These are phyloP conservation scores for Clarireedia hainanense DNA, from an alignment of 2,329 filamentous ascomycete genomes.

Conservation along the genomic window DNA sequence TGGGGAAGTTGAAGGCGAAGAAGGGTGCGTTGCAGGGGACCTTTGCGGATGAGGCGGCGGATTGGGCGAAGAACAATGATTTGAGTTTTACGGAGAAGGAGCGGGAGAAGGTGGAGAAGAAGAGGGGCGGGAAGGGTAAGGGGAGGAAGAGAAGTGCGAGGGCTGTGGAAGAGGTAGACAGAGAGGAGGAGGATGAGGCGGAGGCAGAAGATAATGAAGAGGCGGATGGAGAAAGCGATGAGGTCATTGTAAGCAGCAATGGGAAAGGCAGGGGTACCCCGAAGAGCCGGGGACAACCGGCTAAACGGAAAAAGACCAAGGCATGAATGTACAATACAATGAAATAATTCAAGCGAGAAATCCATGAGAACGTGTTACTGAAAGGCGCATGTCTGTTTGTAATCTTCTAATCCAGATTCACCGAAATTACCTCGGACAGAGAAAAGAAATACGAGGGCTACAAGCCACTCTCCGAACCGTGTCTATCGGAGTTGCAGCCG, in stretches of 20 bases:
- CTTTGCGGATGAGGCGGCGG: constrained; percentile 26
- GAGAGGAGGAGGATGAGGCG: neutral
- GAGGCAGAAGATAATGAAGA: constrained; percentile 5
- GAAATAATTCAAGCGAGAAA: too few relatives aligned
- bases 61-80: constrained; percentile 29
- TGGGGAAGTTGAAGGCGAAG: constrained; percentile 56
- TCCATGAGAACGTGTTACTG: too few relatives aligned
- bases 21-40: constrained; percentile 17
- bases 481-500: too few relatives aligned
- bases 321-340: too few relatives aligned
- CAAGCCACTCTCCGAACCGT: too few relatives aligned
- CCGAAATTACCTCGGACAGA: too few relatives aligned
- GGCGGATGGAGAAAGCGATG: neutral
- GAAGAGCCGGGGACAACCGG: neutral
- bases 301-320: neutral
- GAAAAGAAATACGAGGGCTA: too few relatives aligned
- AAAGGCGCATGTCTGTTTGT: too few relatives aligned
- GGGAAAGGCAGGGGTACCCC: neutral
- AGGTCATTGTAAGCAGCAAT: constrained; percentile 9
- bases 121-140: constrained; percentile 10
- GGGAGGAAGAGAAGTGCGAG: constrained; percentile 5
- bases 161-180: constrained; percentile 3
- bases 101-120: constrained; percentile 15
- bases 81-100: constrained; percentile 24
- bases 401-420: too few relatives aligned